phyloP scores from a whole-genome alignment of 176 grass and related monocot species.

The Oryza officinalis region DNA sequence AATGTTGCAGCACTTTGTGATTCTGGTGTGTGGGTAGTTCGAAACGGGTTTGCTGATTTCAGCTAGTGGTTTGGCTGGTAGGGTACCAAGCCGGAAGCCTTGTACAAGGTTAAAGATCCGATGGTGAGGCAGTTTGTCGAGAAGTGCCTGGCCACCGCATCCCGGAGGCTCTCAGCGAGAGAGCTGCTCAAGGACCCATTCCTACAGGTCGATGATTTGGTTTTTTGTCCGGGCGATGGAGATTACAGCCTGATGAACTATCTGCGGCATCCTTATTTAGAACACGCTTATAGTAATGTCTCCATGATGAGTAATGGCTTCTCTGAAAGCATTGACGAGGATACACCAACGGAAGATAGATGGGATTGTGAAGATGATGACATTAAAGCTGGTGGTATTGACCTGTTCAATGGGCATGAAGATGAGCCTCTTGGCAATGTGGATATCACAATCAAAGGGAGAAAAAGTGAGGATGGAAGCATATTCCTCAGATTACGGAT shows the following conservation, averaged over 20 bases:
- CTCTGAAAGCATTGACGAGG: constrained; percentile 51
- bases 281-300: constrained; percentile 50
- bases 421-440: constrained; percentile 65
- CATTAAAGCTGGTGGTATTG: constrained; percentile 56
- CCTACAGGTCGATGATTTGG: constrained; percentile 51
- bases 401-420: constrained; percentile 75
- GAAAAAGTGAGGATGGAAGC: constrained; percentile 68
- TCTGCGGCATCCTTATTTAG: constrained; percentile 40
- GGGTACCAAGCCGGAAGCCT: constrained; percentile 83
- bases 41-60: constrained; percentile 38
- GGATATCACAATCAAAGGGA: constrained; percentile 87
- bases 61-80: constrained; percentile 46
- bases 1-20: background rate
- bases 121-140: constrained; percentile 73
- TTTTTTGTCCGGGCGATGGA: constrained; percentile 28
- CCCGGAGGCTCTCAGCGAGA: constrained; percentile 59
- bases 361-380: constrained; percentile 58
- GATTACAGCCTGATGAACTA: constrained; percentile 31
- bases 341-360: constrained; percentile 45
- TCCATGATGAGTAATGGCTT: constrained; percentile 52
- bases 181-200: constrained; percentile 88
- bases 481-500: constrained; percentile 84
- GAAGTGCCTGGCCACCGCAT: constrained; percentile 68
- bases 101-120: constrained; percentile 75
- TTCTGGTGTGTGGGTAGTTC: background rate